phyloP scores from a whole-genome alignment of 2,329 filamentous ascomycete genomes.

The Colletotrichum limetticola region DNA sequence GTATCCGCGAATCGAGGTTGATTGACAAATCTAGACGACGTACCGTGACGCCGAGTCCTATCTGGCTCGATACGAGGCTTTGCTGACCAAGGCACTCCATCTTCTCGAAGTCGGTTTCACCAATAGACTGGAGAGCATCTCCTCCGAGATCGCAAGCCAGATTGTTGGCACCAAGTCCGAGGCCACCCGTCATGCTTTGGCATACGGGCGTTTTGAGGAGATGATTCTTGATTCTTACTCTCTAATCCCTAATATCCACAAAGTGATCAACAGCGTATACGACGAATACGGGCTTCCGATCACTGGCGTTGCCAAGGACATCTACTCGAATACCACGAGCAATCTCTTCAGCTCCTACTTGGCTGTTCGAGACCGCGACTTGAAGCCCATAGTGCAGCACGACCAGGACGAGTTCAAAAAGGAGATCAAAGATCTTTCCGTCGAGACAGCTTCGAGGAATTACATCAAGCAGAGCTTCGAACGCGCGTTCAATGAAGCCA shows the following conservation, averaged over 20 bases:
- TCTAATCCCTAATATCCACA: conserved; percentile 66
- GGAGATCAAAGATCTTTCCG: conserved; percentile 59
- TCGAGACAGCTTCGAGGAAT: conserved; percentile 67
- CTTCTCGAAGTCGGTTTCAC: conserved; percentile 69
- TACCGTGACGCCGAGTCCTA: conserved; percentile 92
- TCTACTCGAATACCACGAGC: conserved; percentile 64
- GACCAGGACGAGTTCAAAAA: conserved; percentile 66
- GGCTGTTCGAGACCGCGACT: conserved; percentile 62
- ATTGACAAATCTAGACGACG: conserved; percentile 63
- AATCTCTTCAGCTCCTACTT: conserved; percentile 67
- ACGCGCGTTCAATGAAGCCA: conserved; percentile 64
- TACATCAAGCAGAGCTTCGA: conserved; percentile 71
- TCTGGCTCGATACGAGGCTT: conserved; percentile 84
- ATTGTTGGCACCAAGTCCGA: conserved; percentile 66
- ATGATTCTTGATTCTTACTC: conserved; percentile 67
- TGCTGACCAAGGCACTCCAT: conserved; percentile 76
- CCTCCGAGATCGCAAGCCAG: conserved; percentile 64
- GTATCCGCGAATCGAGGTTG: not conserved
- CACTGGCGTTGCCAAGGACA: conserved; percentile 57
- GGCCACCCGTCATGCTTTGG: conserved; percentile 67
- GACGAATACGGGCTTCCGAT: conserved; percentile 61
- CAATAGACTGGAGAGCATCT: conserved; percentile 62
- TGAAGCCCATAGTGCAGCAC: conserved; percentile 63
- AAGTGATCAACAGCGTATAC: conserved; percentile 62
- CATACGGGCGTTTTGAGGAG: conserved; percentile 70